Conservation (phyloP, 345 rosid species). For the Cochlearia excelsa region DNA sequence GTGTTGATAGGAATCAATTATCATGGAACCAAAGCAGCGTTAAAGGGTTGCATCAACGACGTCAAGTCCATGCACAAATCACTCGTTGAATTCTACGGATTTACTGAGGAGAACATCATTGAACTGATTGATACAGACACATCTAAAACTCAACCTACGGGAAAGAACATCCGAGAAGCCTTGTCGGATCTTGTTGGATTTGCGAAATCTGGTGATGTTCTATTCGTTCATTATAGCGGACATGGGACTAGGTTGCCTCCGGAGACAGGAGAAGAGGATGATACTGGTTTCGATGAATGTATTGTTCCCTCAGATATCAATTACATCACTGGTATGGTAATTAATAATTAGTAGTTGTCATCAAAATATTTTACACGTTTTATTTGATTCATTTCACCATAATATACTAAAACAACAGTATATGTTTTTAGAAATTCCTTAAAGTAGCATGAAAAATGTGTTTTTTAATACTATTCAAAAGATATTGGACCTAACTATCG, state of each 20-base stretch:
- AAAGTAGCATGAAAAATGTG: background rate
- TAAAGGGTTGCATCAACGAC: slow-evolving; percentile 79
- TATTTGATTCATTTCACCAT: no score
- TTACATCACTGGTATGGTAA: slow-evolving; percentile 67
- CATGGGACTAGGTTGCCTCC: slow-evolving; percentile 85
- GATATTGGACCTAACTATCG: no score
- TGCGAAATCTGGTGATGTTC: slow-evolving; percentile 51
- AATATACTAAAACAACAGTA: no score
- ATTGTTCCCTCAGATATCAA: slow-evolving; percentile 88
- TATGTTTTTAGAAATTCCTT: no score
- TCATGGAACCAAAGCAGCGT: slow-evolving; percentile 69
- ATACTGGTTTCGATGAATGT: slow-evolving; percentile 85
- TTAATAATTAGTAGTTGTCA: no score
- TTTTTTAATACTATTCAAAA: background rate
- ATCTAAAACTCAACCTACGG: slow-evolving; percentile 60
- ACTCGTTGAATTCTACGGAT: slow-evolving; percentile 57
- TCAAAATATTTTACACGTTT: no score
- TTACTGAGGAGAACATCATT: slow-evolving; percentile 57
- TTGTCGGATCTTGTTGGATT: slow-evolving; percentile 50
- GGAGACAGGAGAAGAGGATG: slow-evolving; percentile 79
- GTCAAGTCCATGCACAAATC: slow-evolving; percentile 52
- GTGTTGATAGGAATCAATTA: slow-evolving; percentile 76
- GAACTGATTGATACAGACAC: slow-evolving; percentile 69
- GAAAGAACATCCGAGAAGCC: slow-evolving; percentile 61
- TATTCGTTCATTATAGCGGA: slow-evolving; percentile 81